A percentile compares a stretch with the other conserved stretches of the same genome.
These are phyloP conservation scores for Oenanthe javanica DNA, from an alignment of 140 eudicot species.

Conservation along the genomic window DNA sequence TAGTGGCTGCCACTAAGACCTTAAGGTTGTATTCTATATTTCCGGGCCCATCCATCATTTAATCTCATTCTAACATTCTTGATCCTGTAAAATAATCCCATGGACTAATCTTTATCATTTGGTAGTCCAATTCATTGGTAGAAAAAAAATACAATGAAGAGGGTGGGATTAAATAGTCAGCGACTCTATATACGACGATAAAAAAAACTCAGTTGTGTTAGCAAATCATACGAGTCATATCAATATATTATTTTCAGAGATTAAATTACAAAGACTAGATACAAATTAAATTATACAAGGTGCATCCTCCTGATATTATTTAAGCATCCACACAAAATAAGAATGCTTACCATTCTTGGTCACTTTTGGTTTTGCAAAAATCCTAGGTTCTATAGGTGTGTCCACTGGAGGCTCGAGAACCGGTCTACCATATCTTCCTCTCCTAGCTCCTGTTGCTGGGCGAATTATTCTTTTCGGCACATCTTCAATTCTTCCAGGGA, in stretches of 20 bases:
- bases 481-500: slow-evolving; percentile 36
- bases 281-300: background rate
- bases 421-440: slow-evolving; percentile 35
- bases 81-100: background rate
- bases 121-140: background rate
- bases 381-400: slow-evolving; percentile 12
- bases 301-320: background rate
- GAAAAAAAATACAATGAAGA: background rate
- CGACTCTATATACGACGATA: background rate
- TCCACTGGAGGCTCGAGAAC: slow-evolving; percentile 57
- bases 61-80: background rate
- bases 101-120: background rate
- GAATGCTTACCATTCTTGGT: slow-evolving; percentile 32
- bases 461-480: slow-evolving; percentile 14
- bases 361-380: slow-evolving; percentile 32
- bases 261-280: background rate
- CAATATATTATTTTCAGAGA: background rate
- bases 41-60: background rate
- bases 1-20: background rate
- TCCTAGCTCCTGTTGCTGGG: slow-evolving; percentile 18
- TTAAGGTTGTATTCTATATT: background rate
- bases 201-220: background rate
- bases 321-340: background rate
- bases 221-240: no score
- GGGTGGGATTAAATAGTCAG: background rate